Base-by-base conservation (phyloP, 2,329 filamentous ascomycete species). In the Cladosporium oxysporum region DNA sequence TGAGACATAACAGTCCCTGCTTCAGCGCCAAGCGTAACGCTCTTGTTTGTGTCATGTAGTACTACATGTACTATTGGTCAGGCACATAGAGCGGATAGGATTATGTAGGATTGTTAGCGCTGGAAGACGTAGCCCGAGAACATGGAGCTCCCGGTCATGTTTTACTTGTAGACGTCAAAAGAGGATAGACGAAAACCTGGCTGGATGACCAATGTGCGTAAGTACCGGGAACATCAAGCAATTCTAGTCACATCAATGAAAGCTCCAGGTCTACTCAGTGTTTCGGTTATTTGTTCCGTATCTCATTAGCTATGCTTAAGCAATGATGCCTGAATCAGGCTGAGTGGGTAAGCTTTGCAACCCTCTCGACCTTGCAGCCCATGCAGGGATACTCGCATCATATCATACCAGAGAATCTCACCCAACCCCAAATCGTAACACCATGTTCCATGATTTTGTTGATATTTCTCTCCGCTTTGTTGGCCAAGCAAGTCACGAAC, bases 1-100 rank as follows among this genome's bases (percentile, higher is more conserved):
- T 58, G 55, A 58, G 55, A 58, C 55, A 41, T 41, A 58, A 58
- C 55, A 58, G 33, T 41, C 7, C n/a, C 31, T 35, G 55, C 31
- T 16, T 41, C 33, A n/a, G n/a, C 23, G 23, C 28, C 49, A 29
- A 53, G 28, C 26, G 12, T 18, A 12, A 3, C 23, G n/a, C 0
- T 21, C 10, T 21, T 47, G 4, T 21, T 23, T 23, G 12, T 47
- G n/a, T 47, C n/a, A 47, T 44, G 41, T 47, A 47, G n/a, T 8
- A 21, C 41, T 21, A 3, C n/a, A 11, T 47, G 11, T 47, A 23
- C 6, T n/a, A 21, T 47, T 47, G n/a, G 4, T 21, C 37, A 10
- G n/a, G 8, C 11, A 21, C 2, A 7, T 44, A 44, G 37, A n/a
- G 41, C 10, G 21, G n/a, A 21, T 47, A 2, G n/a, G 14, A 47